Evolutionary conservation across 2,329 filamentous ascomycete species (phyloP), one percentile per base, ranked within the genome.

Genomic region (Colletotrichum camelliae): DNA sequence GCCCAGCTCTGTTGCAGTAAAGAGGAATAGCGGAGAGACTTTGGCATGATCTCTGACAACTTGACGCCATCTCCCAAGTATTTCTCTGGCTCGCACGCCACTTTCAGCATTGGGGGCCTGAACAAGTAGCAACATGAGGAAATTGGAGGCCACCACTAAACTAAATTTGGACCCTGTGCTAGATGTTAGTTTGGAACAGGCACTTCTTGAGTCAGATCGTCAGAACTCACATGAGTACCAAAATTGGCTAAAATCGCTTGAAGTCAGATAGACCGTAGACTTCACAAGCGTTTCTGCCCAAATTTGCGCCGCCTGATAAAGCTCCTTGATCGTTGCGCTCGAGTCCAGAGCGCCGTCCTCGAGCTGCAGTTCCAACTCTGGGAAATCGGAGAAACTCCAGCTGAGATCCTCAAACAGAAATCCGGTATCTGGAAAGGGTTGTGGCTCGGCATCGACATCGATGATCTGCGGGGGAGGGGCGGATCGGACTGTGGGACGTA

Each of bases 201-300:
- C 5, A 2, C 1, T 1, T 35, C 9, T 15, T 6, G 13, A 13
- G 0, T 5, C 2, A n/a, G 0, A 55, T 52, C 15, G 5, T 24
- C 27, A 2, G 4, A 61, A 61, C 67, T 27, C 33, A 70, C 27
- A 70, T 3, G 29, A 62, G 9, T 70, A 24, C 67, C 57, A 52
- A 13, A 70, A 62, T 12, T 29, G 27, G 1, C 67, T 7, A 1
- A 70, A 13, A 3, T 62, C 33, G 16, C 37, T 52, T 2, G 37
- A 70, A 5, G 57, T 35, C 3, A 62, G 29, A 7, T 6, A 13
- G 2, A 27, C 3, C 0, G 37, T 8, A 27, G 52, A 70, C 5
- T 31, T 12, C 0, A 70, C 27, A 1, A 70, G 15, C 1, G 8
- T 13, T 29, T 48, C 57, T 21, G 67, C n/a, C 57, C 57, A 70